phyloP scores from a whole-genome alignment of 2,329 filamentous ascomycete genomes.

The Cladosporium sp. region DNA sequence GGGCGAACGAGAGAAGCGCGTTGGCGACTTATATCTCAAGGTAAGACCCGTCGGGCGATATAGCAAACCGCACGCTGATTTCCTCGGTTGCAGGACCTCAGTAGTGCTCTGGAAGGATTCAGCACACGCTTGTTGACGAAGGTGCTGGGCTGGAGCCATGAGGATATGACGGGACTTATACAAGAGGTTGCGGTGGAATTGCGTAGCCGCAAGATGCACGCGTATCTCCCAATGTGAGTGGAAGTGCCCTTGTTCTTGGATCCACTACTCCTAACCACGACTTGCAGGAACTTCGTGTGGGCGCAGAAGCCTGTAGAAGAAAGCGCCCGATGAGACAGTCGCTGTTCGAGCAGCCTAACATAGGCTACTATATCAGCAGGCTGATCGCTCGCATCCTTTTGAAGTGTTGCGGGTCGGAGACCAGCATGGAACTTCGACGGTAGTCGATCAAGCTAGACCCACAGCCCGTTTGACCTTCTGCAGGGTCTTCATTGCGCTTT shows the following conservation, averaged over 20 bases:
- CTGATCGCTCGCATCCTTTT: too few relatives aligned
- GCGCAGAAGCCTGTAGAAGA: constrained; percentile 12
- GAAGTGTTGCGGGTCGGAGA: too few relatives aligned
- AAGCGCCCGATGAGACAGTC: not conserved
- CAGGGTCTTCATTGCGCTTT: constrained; percentile 55
- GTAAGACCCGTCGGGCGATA: not conserved
- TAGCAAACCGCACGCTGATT: not conserved
- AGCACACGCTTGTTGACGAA: constrained; percentile 14
- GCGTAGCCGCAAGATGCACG: constrained; percentile 10
- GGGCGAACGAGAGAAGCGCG: constrained; percentile 5
- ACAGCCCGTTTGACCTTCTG: constrained; percentile 40
- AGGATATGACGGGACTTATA: constrained; percentile 9
- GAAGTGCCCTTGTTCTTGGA: not conserved
- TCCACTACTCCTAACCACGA: not conserved
- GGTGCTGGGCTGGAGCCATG: constrained; percentile 12
- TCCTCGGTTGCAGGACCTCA: not conserved
- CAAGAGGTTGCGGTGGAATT: constrained; percentile 12
- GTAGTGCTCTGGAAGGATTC: constrained; percentile 11
- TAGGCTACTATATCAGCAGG: too few relatives aligned
- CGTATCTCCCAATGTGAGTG: constrained; percentile 15
- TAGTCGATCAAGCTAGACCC: constrained; percentile 31
- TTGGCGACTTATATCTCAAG: constrained; percentile 8
- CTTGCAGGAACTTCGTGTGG: constrained; percentile 12
- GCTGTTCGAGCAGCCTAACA: too few relatives aligned
- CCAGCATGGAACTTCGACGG: too few relatives aligned